Base-by-base conservation (phyloP, 768 basidiomycete species). In the Phlebiopsis flavidoalba region DNA sequence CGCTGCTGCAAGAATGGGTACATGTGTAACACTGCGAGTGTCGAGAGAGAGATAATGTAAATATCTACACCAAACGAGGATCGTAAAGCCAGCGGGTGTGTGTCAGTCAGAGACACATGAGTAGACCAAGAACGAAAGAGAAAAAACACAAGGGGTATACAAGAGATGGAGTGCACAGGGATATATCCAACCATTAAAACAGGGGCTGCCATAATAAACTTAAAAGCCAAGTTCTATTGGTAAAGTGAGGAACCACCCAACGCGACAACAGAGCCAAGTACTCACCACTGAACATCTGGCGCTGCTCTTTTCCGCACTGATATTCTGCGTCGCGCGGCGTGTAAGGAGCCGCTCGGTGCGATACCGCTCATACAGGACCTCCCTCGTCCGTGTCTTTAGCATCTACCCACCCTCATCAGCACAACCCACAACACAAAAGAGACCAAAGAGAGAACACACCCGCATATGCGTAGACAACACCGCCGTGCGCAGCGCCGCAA, bases 331-430 rank as follows among this genome's bases (percentile, higher is more conserved):
- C 21, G 89, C 92, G 64, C 93, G 88, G 64, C 91, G 83, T 49
- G 90, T 91, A 19, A 95, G 83, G 59, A 95, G 82, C 74, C 93
- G 93, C 77, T 94, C 93, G 1, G 92, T 95, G 69, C 95, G 81
- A 74, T 88, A 98, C 67, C 87, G 88, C 78, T 98, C 95, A 72
- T 98, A 98, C 73, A 95, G 75, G 59, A 93, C 90, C 71, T 96
- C 91, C 66, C 87, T 87, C 35, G 94, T 95, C 60, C 85, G 86
- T 49, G 78, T 83, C 76, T 92, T 93, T 62, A 96, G 79, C 67
- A 89, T 79, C 91, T 94, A 70, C 22, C 15, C 22, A 60, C 51
- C 50, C 53, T 2, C 33, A 45, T 43, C n/a, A 17, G 19, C 11
- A 14, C 26, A 15, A 48, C 15, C 14, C 22, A 24, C 56, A 58